Percentiles rank a stretch among this genome's conserved stretches.
Conservation (phyloP, 2,329 filamentous ascomycete genomes). For the Nannizziopsis barbatae region DNA sequence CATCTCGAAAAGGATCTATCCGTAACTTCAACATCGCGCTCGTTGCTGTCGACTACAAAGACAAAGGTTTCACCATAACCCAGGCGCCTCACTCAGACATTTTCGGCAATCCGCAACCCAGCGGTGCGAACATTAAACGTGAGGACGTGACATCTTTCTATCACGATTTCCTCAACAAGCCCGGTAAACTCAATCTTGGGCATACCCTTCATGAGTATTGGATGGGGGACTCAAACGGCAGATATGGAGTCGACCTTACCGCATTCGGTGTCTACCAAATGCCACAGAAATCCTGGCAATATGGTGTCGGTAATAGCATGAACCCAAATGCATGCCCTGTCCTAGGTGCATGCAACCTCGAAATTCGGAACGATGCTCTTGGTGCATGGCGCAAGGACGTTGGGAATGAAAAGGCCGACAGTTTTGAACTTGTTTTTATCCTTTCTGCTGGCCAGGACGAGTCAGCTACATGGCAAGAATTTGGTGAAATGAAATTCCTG, state of each 20-base stretch:
- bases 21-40: constrained; percentile 18
- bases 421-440: constrained; percentile 16
- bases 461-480: constrained; percentile 17
- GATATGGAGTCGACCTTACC: constrained; percentile 16
- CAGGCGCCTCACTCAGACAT: constrained; percentile 9
- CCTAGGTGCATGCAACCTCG: constrained; percentile 10
- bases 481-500: constrained; percentile 16
- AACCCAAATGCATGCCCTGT: constrained; percentile 14
- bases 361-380: constrained; percentile 14
- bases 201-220: constrained; percentile 18
- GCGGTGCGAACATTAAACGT: constrained; percentile 12
- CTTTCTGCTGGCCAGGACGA: constrained; percentile 17
- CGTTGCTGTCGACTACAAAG: constrained; percentile 14
- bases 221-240: constrained; percentile 16
- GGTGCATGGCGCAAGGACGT: constrained; percentile 15
- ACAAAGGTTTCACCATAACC: constrained; percentile 14
- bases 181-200: constrained; percentile 13
- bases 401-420: constrained; percentile 13
- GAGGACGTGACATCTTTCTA: constrained; percentile 14
- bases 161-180: constrained; percentile 16
- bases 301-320: constrained; percentile 13
- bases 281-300: constrained; percentile 13
- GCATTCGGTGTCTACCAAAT: constrained; percentile 15
- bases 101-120: constrained; percentile 15
- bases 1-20: constrained; percentile 13